These are phyloP conservation scores for Trichosanthes truncata DNA, from an alignment of 306 rosid genomes.

Conservation along the genomic window DNA sequence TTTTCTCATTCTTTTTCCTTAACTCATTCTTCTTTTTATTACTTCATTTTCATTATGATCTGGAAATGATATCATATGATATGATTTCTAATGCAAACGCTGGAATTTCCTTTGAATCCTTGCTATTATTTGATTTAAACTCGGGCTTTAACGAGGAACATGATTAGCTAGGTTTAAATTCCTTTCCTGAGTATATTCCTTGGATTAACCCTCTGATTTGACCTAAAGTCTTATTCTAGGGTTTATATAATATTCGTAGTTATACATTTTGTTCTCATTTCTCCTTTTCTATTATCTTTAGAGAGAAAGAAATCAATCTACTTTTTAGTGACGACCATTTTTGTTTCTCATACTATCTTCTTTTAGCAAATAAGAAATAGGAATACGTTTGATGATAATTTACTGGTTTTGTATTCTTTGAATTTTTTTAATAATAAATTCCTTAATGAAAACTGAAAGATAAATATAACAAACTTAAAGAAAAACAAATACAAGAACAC, in stretches of 20 bases:
- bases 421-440: no score
- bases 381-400: no score
- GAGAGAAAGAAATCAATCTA: neutral
- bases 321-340: neutral
- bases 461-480: no score
- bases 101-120: neutral
- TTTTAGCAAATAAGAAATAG: no score
- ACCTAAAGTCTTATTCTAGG: neutral
- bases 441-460: no score
- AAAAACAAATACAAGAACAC: no score
- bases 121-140: neutral
- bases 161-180: neutral
- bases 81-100: neutral
- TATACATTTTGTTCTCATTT: neutral
- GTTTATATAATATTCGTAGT: neutral
- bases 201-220: neutral
- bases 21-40: neutral
- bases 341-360: neutral
- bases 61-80: neutral
- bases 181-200: neutral
- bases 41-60: neutral
- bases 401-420: no score
- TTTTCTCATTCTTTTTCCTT: neutral
- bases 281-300: neutral
- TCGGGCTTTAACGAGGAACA: neutral